Conservation (phyloP, 768 basidiomycete species). For the Cubamyces sp. region DNA sequence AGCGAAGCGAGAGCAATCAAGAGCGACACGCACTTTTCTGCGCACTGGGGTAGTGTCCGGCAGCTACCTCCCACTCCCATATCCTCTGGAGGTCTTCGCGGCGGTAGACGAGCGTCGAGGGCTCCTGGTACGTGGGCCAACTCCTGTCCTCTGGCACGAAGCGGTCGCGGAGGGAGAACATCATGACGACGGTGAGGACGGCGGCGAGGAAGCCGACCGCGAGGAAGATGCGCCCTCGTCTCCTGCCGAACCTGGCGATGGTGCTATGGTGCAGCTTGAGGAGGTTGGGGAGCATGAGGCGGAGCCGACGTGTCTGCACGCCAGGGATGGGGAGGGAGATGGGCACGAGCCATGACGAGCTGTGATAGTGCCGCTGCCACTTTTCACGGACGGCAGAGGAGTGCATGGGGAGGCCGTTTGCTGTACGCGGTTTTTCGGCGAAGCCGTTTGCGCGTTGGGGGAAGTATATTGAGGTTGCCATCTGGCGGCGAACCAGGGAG, state of each 20-base stretch:
- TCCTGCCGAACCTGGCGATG: constrained; percentile 60
- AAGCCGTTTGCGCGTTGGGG: constrained; percentile 50
- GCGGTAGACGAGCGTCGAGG: constrained; percentile 73
- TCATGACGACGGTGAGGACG: constrained; percentile 47
- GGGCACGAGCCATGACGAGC: constrained; percentile 59
- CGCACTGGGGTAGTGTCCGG: constrained; percentile 92
- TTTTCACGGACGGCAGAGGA: constrained; percentile 72
- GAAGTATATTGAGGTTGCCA: constrained; percentile 55
- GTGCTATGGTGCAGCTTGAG: constrained; percentile 60
- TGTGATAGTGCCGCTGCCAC: constrained; percentile 49
- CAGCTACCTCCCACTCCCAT: constrained; percentile 94
- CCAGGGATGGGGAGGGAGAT: constrained; percentile 65
- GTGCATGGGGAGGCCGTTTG: constrained; percentile 50
- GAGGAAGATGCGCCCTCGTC: constrained; percentile 58
- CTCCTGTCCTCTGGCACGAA: constrained; percentile 64
- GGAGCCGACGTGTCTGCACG: constrained; percentile 55
- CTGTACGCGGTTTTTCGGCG: constrained; percentile 45
- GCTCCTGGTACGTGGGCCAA: constrained; percentile 60
- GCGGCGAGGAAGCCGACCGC: constrained; percentile 49
- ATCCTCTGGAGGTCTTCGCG: constrained; percentile 84
- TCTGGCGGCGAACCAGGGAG: constrained; percentile 29
- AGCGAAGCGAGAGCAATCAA: constrained; percentile 12
- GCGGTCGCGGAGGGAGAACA: constrained; percentile 60
- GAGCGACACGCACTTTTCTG: constrained; percentile 60
- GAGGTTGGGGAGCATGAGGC: constrained; percentile 64